Evolutionary conservation across 106 monocot genomes (phyloP), one percentile per base, ranked within the genome.

Genomic region (Dendrobium huoshanense): DNA sequence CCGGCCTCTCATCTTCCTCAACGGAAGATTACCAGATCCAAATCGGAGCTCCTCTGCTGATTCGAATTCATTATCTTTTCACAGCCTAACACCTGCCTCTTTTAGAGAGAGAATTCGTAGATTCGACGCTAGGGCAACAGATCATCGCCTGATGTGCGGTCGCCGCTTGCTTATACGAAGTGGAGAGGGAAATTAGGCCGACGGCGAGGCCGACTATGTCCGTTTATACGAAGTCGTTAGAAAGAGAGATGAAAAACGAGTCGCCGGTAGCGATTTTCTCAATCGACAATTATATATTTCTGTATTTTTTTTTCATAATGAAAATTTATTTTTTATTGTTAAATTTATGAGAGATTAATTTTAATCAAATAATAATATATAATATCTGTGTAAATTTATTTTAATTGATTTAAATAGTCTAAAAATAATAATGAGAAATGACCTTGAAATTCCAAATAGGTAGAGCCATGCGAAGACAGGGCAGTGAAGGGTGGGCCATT

Each of bases 21-120:
- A 9, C 78, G 33, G 78, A 11, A 43, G 15, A 78, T 17, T 3
- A 78, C 55, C 78, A 78, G 78, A 78, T 78, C 78, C 78, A 78
- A 27, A 76, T 48, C 22, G 41, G 27, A 76, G 25, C 45, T 76
- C 49, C 25, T 24, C 76, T 5, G 49, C 11, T 49, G 76, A 17
- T 47, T 45, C 76, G 76, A 49, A 13, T 13, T 49, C 76, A 49
- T 76, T 13, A n/a, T 76, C 49, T 51, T 49, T 76, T 19, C 43
- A n/a, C 13, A 2, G 4, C 22, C 43, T 43, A 74, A 8, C 1
- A 43, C 9, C n/a, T 5, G 20, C 29, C n/a, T 6, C 16, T 8
- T 70, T 2, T 11, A 70, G 37, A 70, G 40, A 44, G 42, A 75
- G 22, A 76, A 15, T 11, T 47, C 49, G 49, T 22, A 41, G 76